Percentiles rank a stretch among this genome's conserved stretches.
These are phyloP conservation scores for Zoysia matrella DNA, from an alignment of 202 grass and related monocot genomes.

Conservation along the genomic window DNA sequence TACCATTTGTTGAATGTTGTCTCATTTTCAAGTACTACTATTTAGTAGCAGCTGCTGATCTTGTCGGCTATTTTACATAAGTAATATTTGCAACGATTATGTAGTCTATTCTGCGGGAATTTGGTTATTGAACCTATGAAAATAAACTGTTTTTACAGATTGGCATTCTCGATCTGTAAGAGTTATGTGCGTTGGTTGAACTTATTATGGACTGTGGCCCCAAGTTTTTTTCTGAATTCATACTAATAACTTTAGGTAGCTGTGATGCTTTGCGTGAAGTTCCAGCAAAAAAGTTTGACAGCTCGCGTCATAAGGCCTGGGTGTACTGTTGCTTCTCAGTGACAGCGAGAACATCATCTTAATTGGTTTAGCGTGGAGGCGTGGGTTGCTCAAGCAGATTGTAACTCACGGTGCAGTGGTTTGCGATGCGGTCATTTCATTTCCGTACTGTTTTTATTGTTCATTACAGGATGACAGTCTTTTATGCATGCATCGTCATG, in stretches of 20 bases:
- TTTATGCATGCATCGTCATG: not conserved
- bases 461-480: not conserved
- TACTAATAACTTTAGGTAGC: not conserved
- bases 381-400: not conserved
- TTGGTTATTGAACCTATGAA: not conserved
- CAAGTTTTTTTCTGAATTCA: not conserved
- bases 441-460: not conserved
- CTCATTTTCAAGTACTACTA: too few relatives aligned
- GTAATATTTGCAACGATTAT: not conserved
- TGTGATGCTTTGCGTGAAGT: not conserved
- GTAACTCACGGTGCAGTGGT: not conserved
- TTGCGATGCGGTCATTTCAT: not conserved
- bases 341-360: not conserved
- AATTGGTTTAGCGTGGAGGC: not conserved
- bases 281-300: not conserved
- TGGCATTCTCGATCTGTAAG: not conserved
- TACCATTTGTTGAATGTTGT: slow-evolving; percentile 37
- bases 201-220: not conserved
- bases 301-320: not conserved
- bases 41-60: not conserved
- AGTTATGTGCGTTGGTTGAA: not conserved
- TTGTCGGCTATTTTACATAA: not conserved
- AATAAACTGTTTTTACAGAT: not conserved
- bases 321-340: not conserved
- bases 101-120: too few relatives aligned